Base-by-base conservation (phyloP, 257 asterid species). In the Nicotiana sylvestris region DNA sequence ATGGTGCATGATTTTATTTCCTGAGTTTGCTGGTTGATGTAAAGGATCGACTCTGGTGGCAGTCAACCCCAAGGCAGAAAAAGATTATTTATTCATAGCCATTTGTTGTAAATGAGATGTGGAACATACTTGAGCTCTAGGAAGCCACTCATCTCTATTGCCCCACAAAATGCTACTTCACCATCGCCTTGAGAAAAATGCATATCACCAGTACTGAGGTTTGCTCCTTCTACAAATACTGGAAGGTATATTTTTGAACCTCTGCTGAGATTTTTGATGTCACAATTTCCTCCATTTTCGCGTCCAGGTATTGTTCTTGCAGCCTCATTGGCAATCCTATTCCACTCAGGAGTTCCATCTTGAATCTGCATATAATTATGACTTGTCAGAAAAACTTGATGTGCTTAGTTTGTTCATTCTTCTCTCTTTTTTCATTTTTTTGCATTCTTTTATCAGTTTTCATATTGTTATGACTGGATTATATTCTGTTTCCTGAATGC, bases 161-260 rank as follows among this genome's bases (percentile, higher is more conserved):
- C 99, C 16, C 99, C 98, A 82, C 98, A 94, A 70, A 96, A 96
- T 18, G 99, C 90, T 2, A 96, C 97, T 83, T 96, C 99, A 1
- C 98, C 98, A 17, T 96, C 99, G 1, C 99, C 99, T 81, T 96
- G 99, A 67, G 98, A 96, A 53, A 96, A 94, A 82, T 94, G 99
- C 99, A 96, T 93, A 66, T 96, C 99, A 18, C 99, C 99, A 12
- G 98, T 93, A 29, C 99, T 94, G 21, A 96, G 94, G 84, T 96
- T 96, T 53, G 99, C 98, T 37, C 99, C 99, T 60, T 96, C 98
- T 13, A 96, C 97, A 53, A 96, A 96, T 8, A 96, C 98, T 0
- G 99, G 99, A 66, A 96, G 98, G 88, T 96, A 96, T 55, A 96
- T 86, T 84, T 96, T 96, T 21, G 98, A 93, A 27, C 98, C 99